Base-by-base conservation (phyloP, 148 eudicot genomes). In the Simmondsia chinensis region DNA sequence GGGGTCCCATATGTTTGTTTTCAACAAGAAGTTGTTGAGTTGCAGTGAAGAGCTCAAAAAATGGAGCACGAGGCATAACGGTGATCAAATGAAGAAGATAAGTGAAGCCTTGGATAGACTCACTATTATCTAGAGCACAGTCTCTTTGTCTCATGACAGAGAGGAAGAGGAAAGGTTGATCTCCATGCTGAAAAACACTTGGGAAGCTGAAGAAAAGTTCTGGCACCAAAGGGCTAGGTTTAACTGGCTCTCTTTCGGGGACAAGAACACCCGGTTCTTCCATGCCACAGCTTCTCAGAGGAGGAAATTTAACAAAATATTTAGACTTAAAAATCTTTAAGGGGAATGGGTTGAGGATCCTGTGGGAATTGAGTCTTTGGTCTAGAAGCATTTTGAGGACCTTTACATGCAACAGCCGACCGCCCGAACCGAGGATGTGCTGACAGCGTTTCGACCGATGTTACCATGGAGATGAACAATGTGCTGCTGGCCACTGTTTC, bases 211-310 rank as follows among this genome's bases (percentile, higher is more conserved):
- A 9, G 38, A 40, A 11, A 0, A 1, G 5, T 21, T 19, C 6
- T 53, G 58, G 48, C 9, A 6, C 1, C 12, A 16, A 19, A 27
- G 20, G 3, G 3, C 48, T 6, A 27, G 39, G 16, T 5, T 2
- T 3, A 2, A 16, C 2, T 46, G 50, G 50, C 1, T 46, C 4
- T 1, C 1, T 0, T 7, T 9, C 3, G 58, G 58, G 4, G 58
- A 53, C 19, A 28, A 39, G 7, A 53, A 53, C 10, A 27, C 58
- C 1, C 2, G 13, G 0, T 53, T 39, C 2, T 53, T 39, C 11
- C 48, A 53, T 8, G 11, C 19, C 2, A 7, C 27, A 9, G 39
- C 43, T 1, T 1, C 30, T 1, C 5, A 39, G 0, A 17, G 33
- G 11, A 40, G 58, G 7, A 53, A 21, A 10, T 9, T 2, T 5